Evolutionary conservation across 2,329 filamentous ascomycete genomes (phyloP).

Genomic region (Diaporthe vaccinii): DNA sequence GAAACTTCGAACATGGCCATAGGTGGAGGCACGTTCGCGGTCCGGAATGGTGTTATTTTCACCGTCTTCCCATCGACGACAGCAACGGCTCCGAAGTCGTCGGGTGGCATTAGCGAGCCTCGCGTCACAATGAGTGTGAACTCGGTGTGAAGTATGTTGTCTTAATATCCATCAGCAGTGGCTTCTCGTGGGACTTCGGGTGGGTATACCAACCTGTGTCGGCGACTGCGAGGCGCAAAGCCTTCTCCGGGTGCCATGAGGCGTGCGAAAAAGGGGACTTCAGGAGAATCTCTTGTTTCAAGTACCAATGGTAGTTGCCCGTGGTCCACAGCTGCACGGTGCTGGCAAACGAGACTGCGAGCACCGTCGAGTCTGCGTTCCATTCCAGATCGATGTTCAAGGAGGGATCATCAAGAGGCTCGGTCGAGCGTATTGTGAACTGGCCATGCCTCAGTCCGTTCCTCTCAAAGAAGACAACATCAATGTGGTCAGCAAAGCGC

Average conservation of each 20-base stretch:
- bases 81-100: slow-evolving; percentile 83
- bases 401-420: slow-evolving; percentile 67
- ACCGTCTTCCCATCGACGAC: slow-evolving; percentile 86
- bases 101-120: slow-evolving; percentile 77
- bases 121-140: slow-evolving; percentile 77
- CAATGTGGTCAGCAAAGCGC: slow-evolving; percentile 74
- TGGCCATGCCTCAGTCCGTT: slow-evolving; percentile 98
- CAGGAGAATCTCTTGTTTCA: slow-evolving; percentile 86
- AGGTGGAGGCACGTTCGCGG: slow-evolving; percentile 90
- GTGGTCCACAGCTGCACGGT: slow-evolving; percentile 95
- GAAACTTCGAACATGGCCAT: slow-evolving; percentile 86
- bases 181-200: background rate
- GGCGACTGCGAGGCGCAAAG: slow-evolving; percentile 75
- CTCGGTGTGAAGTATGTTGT: slow-evolving; percentile 70
- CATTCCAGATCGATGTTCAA: slow-evolving; percentile 79
- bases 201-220: slow-evolving; percentile 58
- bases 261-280: slow-evolving; percentile 52
- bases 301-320: slow-evolving; percentile 97
- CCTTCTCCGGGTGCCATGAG: slow-evolving; percentile 90
- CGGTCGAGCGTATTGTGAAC: slow-evolving; percentile 81
- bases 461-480: slow-evolving; percentile 95
- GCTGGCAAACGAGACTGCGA: slow-evolving; percentile 83
- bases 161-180: slow-evolving; percentile 41
- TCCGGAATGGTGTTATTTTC: slow-evolving; percentile 87
- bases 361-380: slow-evolving; percentile 92